Base-by-base conservation (phyloP, 176 grass and related monocot genomes). In the Aechmea fasciata region DNA sequence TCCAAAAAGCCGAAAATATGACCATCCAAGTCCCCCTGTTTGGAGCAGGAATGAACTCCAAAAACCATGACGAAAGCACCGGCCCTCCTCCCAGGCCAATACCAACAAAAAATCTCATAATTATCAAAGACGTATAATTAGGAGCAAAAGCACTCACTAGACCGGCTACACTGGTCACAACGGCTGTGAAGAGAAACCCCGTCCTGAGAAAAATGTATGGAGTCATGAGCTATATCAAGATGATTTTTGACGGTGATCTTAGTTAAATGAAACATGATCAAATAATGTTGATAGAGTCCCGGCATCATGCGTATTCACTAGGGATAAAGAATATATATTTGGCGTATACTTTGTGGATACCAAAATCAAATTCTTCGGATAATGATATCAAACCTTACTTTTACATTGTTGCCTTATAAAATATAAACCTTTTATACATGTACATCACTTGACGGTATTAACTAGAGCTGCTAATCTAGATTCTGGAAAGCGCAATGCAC, bases 1-100 rank as follows among this genome's bases (percentile, higher is more conserved):
- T 97, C 93, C 89, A 97, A 83, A 97, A 97, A 76, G 86, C 82
- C 47, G 86, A 92, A 71, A 97, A 83, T 52, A 87, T 24, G 28
- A 97, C 89, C 93, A 97, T 97, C 93, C 93, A 97, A 59, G 84
- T 90, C 81, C 93, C 93, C 76, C 89, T 82, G 78, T 74, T 80
- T 68, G 93, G 86, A 77, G 93, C 83, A 71, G 93, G 93, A 78
- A 92, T 85, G 71, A 97, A 97, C 81, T 97, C 93, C 79, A 97
- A 73, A 76, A 97, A 97, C 93, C 89, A 97, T 67, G 93, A 97
- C 48, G 82, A 80, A 14, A 97, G 93, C 49, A 97, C 86, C 49
- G 93, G 93, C 51, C 93, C 93, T 70, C 93, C 93, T 66, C 93
- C 93, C 75, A 97, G 82, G 19, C 89, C 93, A 74, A 97, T 65